Conservation (phyloP, 2,329 filamentous ascomycete genomes). For the Moelleriella libera region DNA sequence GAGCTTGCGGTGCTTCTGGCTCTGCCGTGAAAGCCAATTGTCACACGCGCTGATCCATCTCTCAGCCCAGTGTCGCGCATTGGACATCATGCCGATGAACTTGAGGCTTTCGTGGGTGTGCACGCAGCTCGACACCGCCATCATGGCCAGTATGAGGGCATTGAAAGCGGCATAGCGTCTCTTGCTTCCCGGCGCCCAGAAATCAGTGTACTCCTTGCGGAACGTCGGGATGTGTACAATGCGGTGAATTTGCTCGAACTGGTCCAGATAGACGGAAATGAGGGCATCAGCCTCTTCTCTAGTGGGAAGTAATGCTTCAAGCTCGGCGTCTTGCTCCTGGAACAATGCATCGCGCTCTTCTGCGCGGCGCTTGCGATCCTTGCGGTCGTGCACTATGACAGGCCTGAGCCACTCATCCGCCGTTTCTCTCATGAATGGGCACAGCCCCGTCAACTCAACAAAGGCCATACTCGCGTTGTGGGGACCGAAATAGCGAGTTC, state of each 20-base stretch:
- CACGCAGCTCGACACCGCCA: slow-evolving; percentile 44
- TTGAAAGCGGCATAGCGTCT: slow-evolving; percentile 39
- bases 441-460: slow-evolving; percentile 41
- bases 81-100: slow-evolving; percentile 44
- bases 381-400: slow-evolving; percentile 38
- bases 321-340: slow-evolving; percentile 28
- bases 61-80: slow-evolving; percentile 38
- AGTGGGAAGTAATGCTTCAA: slow-evolving; percentile 35
- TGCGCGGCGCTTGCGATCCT: slow-evolving; percentile 39
- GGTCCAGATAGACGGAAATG: slow-evolving; percentile 35
- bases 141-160: slow-evolving; percentile 43
- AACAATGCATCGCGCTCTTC: slow-evolving; percentile 37
- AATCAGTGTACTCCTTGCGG: slow-evolving; percentile 37
- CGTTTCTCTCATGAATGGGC: slow-evolving; percentile 48
- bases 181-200: slow-evolving; percentile 32
- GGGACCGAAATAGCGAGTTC: slow-evolving; percentile 44
- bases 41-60: slow-evolving; percentile 43
- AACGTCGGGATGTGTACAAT: slow-evolving; percentile 48
- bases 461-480: slow-evolving; percentile 48
- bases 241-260: slow-evolving; percentile 40
- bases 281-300: slow-evolving; percentile 34
- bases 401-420: slow-evolving; percentile 47
- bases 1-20: slow-evolving; percentile 45
- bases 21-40: slow-evolving; percentile 38
- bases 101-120: slow-evolving; percentile 36